These are phyloP conservation scores for Hanseniaspora singularis DNA, from an alignment of 805 yeast species.

Conservation along the genomic window DNA sequence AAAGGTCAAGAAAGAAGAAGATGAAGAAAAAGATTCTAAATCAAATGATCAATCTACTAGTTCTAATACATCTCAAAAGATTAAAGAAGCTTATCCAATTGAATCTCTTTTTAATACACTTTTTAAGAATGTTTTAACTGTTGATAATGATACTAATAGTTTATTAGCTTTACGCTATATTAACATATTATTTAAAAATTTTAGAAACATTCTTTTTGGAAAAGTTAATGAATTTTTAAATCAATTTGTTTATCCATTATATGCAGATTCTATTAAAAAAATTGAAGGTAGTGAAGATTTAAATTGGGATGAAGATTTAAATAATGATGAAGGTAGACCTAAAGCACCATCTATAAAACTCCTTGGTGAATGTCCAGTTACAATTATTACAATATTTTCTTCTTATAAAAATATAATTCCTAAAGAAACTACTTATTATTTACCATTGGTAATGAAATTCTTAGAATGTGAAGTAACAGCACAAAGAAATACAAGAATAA, in stretches of 20 bases:
- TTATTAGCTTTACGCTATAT: conserved; percentile 78
- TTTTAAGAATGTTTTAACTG: conserved; percentile 46
- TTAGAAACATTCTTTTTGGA: conserved; percentile 52
- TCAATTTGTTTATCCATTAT: conserved; percentile 53
- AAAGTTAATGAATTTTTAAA: conserved; percentile 71
- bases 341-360: conserved; percentile 89
- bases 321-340: too few relatives aligned
- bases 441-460: conserved; percentile 70
- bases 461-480: conserved; percentile 69
- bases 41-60: too few relatives aligned
- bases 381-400: conserved; percentile 84
- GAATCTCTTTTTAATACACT: conserved; percentile 17
- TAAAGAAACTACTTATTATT: conserved; percentile 57
- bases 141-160: conserved; percentile 93
- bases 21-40: too few relatives aligned
- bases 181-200: conserved; percentile 75
- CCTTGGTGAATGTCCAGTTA: conserved; percentile 91
- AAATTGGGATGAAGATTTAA: conserved; percentile 1
- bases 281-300: conserved; percentile 38
- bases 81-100: neutral
- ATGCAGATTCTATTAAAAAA: conserved; percentile 64
- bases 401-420: conserved; percentile 68
- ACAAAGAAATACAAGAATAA: conserved; percentile 55
- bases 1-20: too few relatives aligned
- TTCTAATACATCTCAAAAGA: conserved; percentile 12